Percentiles rank a stretch among this genome's conserved stretches.
Conservation (phyloP, 495 filamentous ascomycete species). For the Penicillium dipodomyicola region DNA sequence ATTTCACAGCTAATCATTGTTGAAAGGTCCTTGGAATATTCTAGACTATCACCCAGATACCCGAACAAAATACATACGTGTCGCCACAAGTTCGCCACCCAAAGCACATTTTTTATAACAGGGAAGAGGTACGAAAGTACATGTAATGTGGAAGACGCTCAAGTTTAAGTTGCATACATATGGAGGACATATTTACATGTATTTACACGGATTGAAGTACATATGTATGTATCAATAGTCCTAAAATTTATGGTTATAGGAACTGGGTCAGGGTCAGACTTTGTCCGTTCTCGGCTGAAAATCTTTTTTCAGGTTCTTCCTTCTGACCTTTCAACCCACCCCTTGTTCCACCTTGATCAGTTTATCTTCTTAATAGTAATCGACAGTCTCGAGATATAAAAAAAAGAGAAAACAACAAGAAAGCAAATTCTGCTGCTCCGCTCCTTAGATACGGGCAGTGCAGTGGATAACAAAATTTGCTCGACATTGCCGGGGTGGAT, state of each 20-base stretch:
- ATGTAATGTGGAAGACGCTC: background rate
- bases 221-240: background rate
- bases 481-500: slow-evolving; percentile 28
- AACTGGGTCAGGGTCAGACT: background rate
- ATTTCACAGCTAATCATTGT: background rate
- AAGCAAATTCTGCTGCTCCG: background rate
- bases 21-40: background rate
- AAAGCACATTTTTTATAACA: background rate
- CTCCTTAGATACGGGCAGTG: background rate
- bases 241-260: background rate
- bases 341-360: background rate
- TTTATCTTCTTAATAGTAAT: background rate
- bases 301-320: background rate
- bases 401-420: background rate
- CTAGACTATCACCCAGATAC: background rate
- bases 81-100: slow-evolving; percentile 7
- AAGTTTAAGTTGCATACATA: no score
- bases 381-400: background rate
- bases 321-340: background rate
- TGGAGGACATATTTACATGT: background rate
- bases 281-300: slow-evolving; percentile 4
- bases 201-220: background rate
- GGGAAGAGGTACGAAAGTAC: background rate
- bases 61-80: background rate
- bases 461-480: slow-evolving; percentile 11